Percentiles rank a stretch among this genome's conserved stretches.
Conservation (phyloP, 257 asterid species). For the Solanum virginianum region DNA sequence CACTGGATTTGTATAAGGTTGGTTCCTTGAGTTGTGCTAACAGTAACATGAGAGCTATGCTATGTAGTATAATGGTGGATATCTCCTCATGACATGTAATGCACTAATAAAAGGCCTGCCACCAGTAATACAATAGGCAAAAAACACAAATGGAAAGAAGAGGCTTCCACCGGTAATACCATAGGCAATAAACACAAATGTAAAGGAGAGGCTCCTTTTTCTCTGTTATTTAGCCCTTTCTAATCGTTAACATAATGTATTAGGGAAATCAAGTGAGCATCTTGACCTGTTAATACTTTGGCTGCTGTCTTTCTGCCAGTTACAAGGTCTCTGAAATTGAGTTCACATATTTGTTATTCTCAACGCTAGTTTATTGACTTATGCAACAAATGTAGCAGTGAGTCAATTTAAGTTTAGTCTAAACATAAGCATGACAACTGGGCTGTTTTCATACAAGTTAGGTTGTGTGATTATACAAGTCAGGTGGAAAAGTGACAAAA, state of each 20-base stretch:
- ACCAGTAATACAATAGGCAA: neutral
- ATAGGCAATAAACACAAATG: no score
- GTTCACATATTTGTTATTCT: neutral
- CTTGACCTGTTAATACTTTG: neutral
- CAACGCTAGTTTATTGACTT: neutral
- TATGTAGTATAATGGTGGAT: neutral
- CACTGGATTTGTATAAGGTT: slow-evolving; percentile 90
- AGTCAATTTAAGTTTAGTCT: neutral
- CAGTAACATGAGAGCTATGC: neutral
- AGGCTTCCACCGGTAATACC: neutral
- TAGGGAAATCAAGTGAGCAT: neutral
- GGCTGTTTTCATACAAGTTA: neutral
- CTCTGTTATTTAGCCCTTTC: neutral
- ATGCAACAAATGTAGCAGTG: neutral
- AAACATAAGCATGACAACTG: neutral
- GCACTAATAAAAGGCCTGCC: neutral
- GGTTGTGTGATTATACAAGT: neutral
- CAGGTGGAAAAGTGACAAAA: neutral
- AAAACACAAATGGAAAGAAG: neutral
- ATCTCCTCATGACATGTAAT: neutral
- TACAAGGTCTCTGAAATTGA: neutral
- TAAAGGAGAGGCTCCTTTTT: neutral
- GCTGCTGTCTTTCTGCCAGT: neutral
- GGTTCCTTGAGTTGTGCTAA: neutral
- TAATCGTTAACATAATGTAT: neutral